A percentile compares a stretch with the other conserved stretches of the same genome.
Evolutionary conservation across 2,329 filamentous ascomycete species (phyloP).

Genomic region (Aspergillus tamarii): DNA sequence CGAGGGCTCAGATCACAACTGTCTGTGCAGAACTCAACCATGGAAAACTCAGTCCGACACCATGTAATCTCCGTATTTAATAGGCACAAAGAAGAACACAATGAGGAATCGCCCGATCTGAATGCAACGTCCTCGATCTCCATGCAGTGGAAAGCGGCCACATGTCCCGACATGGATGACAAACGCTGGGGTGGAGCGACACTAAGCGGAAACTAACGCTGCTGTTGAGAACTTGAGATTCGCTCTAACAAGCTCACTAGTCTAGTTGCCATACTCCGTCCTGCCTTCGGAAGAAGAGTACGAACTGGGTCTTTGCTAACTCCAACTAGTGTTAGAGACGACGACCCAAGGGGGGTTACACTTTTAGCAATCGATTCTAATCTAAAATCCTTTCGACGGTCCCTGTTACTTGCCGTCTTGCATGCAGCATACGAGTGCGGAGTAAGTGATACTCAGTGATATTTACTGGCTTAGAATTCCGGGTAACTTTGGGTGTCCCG

Average conservation of each 20-base stretch:
- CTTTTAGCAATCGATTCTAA: background rate
- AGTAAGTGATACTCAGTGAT: constrained; percentile 2
- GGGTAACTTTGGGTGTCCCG: constrained; percentile 3
- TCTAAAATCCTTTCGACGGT: constrained; percentile 11
- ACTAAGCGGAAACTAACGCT: constrained; percentile 8
- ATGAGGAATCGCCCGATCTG: constrained; percentile 22
- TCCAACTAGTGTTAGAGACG: background rate
- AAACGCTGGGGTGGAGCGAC: constrained; percentile 6
- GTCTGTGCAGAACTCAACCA: constrained; percentile 4
- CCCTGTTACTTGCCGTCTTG: constrained; percentile 21
- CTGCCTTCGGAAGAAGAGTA: background rate
- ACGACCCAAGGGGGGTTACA: constrained; percentile 12
- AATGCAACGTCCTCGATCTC: constrained; percentile 20
- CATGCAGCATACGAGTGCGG: constrained; percentile 23
- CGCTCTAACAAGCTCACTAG: constrained; percentile 6
- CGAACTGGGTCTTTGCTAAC: background rate
- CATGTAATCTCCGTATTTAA: background rate
- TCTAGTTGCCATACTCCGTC: background rate
- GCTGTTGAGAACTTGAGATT: constrained; percentile 9
- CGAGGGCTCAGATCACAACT: constrained; percentile 20
- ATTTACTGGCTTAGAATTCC: background rate
- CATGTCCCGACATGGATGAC: constrained; percentile 25
- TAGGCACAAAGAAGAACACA: background rate
- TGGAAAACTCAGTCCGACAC: background rate
- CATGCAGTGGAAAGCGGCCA: constrained; percentile 30